phyloP scores from a whole-genome alignment of 2,329 filamentous ascomycete species.

The Penicillium sp. region DNA sequence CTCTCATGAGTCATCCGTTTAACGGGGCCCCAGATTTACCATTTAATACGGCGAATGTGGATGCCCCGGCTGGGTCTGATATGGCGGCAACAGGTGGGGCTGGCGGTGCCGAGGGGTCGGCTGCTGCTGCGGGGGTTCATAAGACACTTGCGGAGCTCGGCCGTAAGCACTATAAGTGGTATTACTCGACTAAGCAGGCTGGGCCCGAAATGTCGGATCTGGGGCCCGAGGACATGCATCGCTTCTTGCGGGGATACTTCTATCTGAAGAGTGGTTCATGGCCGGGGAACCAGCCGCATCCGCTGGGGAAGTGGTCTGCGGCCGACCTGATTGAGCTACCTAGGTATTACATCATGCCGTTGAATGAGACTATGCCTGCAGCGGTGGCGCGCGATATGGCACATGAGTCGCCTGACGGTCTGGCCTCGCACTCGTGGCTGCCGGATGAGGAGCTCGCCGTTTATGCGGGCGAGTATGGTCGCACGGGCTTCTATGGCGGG shows the following conservation, averaged over 20 bases:
- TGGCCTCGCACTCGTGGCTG: slow-evolving; percentile 53
- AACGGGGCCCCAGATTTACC: slow-evolving; percentile 53
- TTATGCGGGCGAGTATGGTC: slow-evolving; percentile 60
- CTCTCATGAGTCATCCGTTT: slow-evolving; percentile 67
- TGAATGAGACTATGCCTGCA: slow-evolving; percentile 59
- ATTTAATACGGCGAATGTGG: slow-evolving; percentile 46
- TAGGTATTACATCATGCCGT: slow-evolving; percentile 67
- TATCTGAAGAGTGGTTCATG: slow-evolving; percentile 67
- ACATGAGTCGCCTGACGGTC: slow-evolving; percentile 44
- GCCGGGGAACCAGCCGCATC: slow-evolving; percentile 54
- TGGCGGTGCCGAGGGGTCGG: too few relatives aligned
- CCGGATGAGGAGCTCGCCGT: slow-evolving; percentile 57
- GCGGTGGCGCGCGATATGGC: slow-evolving; percentile 57
- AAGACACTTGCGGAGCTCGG: slow-evolving; percentile 54
- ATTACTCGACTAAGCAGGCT: slow-evolving; percentile 42
- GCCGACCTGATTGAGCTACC: slow-evolving; percentile 60
- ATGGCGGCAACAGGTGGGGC: slow-evolving; percentile 1
- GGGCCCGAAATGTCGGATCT: slow-evolving; percentile 38
- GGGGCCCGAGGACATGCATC: slow-evolving; percentile 52
- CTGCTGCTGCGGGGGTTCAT: slow-evolving; percentile 48
- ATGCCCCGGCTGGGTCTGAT: neutral
- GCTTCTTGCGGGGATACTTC: slow-evolving; percentile 66
- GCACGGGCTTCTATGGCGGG: slow-evolving; percentile 65
- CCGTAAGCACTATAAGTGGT: slow-evolving; percentile 71
- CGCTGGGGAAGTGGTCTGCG: slow-evolving; percentile 51